Evolutionary conservation across 2,329 filamentous ascomycete genomes (phyloP).

Genomic region (Pseudohalonectria lignicola): DNA sequence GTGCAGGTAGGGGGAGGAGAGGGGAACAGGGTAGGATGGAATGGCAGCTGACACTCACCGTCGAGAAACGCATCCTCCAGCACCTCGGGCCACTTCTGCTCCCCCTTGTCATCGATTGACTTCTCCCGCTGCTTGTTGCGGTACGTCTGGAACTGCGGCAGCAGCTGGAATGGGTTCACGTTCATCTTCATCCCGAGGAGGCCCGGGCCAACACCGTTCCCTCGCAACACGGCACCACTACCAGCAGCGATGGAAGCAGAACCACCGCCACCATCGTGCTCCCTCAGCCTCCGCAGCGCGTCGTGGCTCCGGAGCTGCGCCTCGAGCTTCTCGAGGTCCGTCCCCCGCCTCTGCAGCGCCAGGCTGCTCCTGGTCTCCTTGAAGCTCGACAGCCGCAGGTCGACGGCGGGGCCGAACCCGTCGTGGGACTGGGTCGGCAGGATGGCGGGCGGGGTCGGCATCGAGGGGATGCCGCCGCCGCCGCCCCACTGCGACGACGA

Average conservation of each 20-base stretch:
- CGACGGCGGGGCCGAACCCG: no score
- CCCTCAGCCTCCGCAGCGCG: neutral
- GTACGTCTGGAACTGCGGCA: constrained; percentile 54
- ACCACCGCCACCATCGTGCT: no score
- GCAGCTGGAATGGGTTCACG: constrained; percentile 50
- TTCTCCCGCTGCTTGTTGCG: constrained; percentile 54
- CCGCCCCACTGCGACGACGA: constrained; percentile 8
- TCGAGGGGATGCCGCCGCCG: constrained; percentile 28
- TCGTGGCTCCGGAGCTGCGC: neutral
- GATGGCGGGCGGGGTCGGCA: constrained; percentile 30
- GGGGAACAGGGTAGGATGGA: no score
- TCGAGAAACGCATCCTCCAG: constrained; percentile 58
- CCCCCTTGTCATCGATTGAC: constrained; percentile 39
- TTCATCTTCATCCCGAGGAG: constrained; percentile 17
- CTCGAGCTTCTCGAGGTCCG: neutral
- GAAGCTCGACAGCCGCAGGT: no score
- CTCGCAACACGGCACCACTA: neutral
- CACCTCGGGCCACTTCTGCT: constrained; percentile 50
- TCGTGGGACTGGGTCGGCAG: constrained; percentile 40
- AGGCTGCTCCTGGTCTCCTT: no score
- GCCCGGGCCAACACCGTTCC: neutral
- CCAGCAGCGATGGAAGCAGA: no score
- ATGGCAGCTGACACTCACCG: no score
- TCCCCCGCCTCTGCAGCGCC: no score
- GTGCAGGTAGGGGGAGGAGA: neutral